phyloP scores from a whole-genome alignment of 2,329 filamentous ascomycete species.

The Rhexocercosporidium sp. region DNA sequence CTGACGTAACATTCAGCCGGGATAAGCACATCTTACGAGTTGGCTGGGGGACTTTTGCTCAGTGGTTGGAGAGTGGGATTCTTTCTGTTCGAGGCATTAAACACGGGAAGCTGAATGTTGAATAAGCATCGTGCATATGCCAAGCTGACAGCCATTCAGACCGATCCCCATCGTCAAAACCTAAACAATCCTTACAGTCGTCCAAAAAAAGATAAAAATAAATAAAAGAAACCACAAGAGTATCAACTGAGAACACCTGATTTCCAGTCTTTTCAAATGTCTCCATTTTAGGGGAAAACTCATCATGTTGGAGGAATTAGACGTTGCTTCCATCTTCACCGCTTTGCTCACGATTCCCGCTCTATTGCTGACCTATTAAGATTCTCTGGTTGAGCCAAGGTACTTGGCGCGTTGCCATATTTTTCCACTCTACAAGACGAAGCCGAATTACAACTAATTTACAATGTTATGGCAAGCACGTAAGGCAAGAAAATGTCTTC shows the following conservation, averaged over 20 bases:
- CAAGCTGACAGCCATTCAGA: not conserved
- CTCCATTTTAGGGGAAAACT: no score
- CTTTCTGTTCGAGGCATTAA: not conserved
- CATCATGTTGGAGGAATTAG: no score
- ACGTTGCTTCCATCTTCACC: not conserved
- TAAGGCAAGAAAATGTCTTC: not conserved
- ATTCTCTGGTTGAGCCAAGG: not conserved
- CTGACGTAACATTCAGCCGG: not conserved
- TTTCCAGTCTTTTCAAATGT: no score
- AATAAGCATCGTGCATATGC: constrained; percentile 5
- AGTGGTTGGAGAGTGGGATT: constrained; percentile 2
- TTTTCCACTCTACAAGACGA: not conserved
- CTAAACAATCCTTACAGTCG: no score
- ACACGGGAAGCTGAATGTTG: not conserved
- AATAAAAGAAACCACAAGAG: no score
- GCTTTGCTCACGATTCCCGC: not conserved
- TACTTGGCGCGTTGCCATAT: not conserved
- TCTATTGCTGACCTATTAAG: not conserved
- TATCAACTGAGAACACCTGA: no score
- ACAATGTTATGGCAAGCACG: not conserved
- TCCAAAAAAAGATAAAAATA: no score
- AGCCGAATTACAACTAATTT: not conserved
- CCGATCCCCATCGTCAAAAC: not conserved
- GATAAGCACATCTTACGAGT: not conserved
- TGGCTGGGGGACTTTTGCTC: not conserved